Percentiles rank a stretch among this genome's conserved stretches.
phyloP scores from a whole-genome alignment of 2,329 filamentous ascomycete species.

The Xenoacremonium recifei region DNA sequence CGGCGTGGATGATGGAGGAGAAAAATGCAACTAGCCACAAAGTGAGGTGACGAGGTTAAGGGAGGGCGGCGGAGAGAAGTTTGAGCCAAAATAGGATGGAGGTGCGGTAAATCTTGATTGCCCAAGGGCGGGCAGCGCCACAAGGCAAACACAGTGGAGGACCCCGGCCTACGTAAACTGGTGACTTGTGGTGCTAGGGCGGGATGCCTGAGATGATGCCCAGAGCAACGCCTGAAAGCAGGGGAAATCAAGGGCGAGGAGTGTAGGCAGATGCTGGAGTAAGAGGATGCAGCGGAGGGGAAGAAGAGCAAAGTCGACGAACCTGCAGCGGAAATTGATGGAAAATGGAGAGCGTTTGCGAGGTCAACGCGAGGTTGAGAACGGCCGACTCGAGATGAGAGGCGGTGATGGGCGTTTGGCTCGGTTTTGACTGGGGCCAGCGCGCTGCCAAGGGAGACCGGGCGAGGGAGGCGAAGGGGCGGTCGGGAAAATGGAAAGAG shows the following conservation, averaged over 20 bases:
- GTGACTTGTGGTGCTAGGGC: conserved; percentile 11
- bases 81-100: conserved; percentile 10
- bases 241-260: conserved; percentile 10
- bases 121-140: conserved; percentile 26
- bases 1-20: conserved; percentile 5
- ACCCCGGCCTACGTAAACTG: conserved; percentile 16
- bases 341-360: conserved; percentile 19
- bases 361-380: conserved; percentile 25
- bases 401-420: conserved; percentile 7
- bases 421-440: background rate
- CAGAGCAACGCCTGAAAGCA: conserved; percentile 1
- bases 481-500: conserved; percentile 3
- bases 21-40: too few species aligned
- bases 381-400: conserved; percentile 11
- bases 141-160: conserved; percentile 20
- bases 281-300: background rate
- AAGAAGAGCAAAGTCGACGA: conserved; percentile 9
- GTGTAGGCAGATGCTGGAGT: conserved; percentile 4
- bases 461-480: conserved; percentile 3
- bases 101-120: conserved; percentile 20
- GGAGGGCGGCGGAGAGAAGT: conserved; percentile 1
- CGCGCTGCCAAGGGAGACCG: too few species aligned
- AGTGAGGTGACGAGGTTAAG: conserved; percentile 7
- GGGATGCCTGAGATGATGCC: too few species aligned
- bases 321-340: conserved; percentile 21